Conservation (phyloP, 202 grass and related monocot species). For the Zoysia matrella region DNA sequence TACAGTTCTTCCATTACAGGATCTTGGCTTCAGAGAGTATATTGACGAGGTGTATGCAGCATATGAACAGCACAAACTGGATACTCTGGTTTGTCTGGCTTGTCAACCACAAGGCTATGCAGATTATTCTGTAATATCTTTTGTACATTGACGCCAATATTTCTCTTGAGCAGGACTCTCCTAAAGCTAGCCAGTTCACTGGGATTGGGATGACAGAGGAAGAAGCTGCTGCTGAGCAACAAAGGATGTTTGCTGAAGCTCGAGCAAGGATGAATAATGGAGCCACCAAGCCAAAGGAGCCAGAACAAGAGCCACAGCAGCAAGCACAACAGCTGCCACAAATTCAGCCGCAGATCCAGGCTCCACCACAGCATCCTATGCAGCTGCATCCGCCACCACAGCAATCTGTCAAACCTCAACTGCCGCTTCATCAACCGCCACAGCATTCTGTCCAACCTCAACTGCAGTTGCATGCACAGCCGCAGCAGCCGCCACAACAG, state of each 20-base stretch:
- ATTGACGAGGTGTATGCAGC: not conserved
- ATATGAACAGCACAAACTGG: too few relatives aligned
- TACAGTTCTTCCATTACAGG: conserved; percentile 40
- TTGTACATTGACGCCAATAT: not conserved
- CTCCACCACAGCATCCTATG: conserved; percentile 21
- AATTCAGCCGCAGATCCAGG: conserved; percentile 19
- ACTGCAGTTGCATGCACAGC: conserved; percentile 30
- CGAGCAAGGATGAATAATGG: too few relatives aligned
- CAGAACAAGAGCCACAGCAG: not conserved
- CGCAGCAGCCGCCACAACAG: conserved; percentile 26
- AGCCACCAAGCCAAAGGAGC: too few relatives aligned
- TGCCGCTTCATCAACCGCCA: conserved; percentile 12
- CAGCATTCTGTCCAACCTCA: conserved; percentile 4
- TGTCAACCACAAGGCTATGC: not conserved
- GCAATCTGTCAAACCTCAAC: not conserved
- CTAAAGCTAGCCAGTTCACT: conserved; percentile 86
- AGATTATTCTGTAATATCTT: conserved; percentile 8
- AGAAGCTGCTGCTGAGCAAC: conserved; percentile 67
- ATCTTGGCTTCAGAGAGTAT: conserved; percentile 95
- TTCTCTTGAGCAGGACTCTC: conserved; percentile 72
- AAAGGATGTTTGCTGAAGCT: too few relatives aligned
- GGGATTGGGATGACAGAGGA: conserved; percentile 97
- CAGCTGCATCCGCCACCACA: conserved; percentile 33
- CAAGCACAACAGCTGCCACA: conserved; percentile 38
- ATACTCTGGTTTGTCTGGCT: too few relatives aligned